Evolutionary conservation across 306 rosid species (phyloP).

Genomic region (Herpetospermum pedunculosum): DNA sequence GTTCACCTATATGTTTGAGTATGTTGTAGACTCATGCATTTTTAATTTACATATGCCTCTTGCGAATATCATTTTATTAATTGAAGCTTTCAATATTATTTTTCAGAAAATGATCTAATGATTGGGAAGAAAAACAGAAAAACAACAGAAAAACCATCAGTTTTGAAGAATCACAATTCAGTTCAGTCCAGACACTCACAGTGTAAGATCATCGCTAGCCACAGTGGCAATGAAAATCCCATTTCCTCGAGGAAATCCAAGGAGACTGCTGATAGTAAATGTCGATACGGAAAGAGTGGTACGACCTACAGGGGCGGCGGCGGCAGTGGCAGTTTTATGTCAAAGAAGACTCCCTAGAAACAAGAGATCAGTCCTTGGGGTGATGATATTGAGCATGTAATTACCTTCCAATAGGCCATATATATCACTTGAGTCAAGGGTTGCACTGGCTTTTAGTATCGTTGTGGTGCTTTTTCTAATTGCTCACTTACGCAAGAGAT

Average conservation of each 20-base stretch:
- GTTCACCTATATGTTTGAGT: neutral
- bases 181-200: slow-evolving; percentile 36
- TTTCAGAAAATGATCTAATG: slow-evolving; percentile 53
- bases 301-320: neutral
- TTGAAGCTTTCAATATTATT: neutral
- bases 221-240: slow-evolving; percentile 20
- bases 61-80: neutral
- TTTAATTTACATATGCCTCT: neutral
- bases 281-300: slow-evolving; percentile 24
- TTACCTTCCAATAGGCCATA: neutral
- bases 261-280: slow-evolving; percentile 20
- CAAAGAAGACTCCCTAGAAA: slow-evolving; percentile 24
- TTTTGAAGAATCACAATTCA: slow-evolving; percentile 31
- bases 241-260: slow-evolving; percentile 21
- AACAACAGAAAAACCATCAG: slow-evolving; percentile 24
- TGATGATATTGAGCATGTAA: slow-evolving; percentile 15
- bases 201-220: slow-evolving; percentile 30
- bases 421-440: neutral
- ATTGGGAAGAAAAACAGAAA: slow-evolving; percentile 49
- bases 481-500: neutral
- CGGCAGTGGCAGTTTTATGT: slow-evolving; percentile 28
- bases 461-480: neutral
- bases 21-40: neutral
- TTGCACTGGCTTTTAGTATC: neutral
- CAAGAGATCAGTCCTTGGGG: slow-evolving; percentile 22